Conservation (phyloP, 768 basidiomycete species). For the Sarcodon sp. region DNA sequence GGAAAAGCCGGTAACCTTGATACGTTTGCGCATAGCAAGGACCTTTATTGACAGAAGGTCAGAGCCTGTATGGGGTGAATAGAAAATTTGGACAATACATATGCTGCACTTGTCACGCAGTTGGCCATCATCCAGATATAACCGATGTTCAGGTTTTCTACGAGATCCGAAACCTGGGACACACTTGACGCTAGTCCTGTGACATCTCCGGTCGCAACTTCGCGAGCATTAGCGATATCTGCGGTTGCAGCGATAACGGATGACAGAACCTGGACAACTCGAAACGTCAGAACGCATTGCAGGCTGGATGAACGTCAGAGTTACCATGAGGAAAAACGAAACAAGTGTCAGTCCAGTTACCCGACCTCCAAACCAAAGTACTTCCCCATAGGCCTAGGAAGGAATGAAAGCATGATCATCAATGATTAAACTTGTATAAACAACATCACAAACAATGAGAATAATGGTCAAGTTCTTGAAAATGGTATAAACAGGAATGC, state of each 20-base stretch:
- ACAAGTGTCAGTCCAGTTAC: constrained; percentile 81
- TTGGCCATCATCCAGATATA: constrained; percentile 97
- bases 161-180: constrained; percentile 19
- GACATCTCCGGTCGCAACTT: constrained; percentile 11
- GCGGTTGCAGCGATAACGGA: constrained; percentile 96
- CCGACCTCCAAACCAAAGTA: constrained; percentile 88
- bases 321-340: constrained; percentile 87
- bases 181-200: constrained; percentile 13
- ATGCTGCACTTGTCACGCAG: constrained; percentile 81
- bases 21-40: constrained; percentile 90
- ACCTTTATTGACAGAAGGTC: constrained; percentile 36
- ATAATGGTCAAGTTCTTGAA: constrained; percentile 99
- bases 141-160: constrained; percentile 57
- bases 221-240: constrained; percentile 38
- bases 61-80: neutral
- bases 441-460: constrained; percentile 50
- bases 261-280: constrained; percentile 59
- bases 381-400: constrained; percentile 86
- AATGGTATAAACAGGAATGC: constrained; percentile 96
- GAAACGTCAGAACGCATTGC: neutral
- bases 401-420: neutral
- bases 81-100: constrained; percentile 28
- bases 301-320: constrained; percentile 7
- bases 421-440: neutral
- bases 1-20: constrained; percentile 89